Conservation (phyloP, 495 filamentous ascomycete species). For the Aspergillus saccharolyticus region DNA sequence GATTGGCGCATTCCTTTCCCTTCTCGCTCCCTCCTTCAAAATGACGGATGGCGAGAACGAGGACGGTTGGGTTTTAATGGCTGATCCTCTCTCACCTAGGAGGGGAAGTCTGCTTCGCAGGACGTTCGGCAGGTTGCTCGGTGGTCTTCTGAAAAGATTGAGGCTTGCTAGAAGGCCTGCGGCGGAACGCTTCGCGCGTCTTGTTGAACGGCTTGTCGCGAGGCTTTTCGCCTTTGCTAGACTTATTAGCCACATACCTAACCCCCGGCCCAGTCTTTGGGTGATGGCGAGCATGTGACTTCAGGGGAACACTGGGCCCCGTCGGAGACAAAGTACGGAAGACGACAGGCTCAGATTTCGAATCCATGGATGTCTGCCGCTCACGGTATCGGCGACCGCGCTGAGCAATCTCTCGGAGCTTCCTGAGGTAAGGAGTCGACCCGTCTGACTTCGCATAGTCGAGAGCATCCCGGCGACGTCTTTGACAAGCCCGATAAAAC, state of each 20-base stretch:
- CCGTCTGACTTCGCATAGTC: neutral
- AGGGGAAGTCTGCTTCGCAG: neutral
- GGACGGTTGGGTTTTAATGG: too few species aligned
- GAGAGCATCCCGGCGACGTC: conserved; percentile 22
- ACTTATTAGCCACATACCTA: too few species aligned
- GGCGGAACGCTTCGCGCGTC: too few species aligned
- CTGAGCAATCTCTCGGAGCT: neutral
- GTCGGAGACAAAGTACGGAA: neutral
- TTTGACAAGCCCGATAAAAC: conserved; percentile 47
- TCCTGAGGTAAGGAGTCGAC: neutral
- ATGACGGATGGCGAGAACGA: too few species aligned
- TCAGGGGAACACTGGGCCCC: too few species aligned
- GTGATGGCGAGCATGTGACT: too few species aligned
- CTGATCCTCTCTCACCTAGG: too few species aligned
- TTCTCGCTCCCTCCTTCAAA: too few species aligned
- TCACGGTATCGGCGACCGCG: neutral
- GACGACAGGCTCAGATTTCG: neutral
- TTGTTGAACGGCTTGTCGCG: neutral
- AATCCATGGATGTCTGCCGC: neutral
- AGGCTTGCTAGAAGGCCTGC: neutral
- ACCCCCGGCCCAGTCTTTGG: too few species aligned
- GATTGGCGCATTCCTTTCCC: too few species aligned
- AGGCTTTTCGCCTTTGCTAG: too few species aligned
- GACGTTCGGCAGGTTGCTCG: neutral
- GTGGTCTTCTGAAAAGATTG: neutral